Conservation (phyloP, 192 early-diverging fungal species). For the Funneliformis geosporum region DNA sequence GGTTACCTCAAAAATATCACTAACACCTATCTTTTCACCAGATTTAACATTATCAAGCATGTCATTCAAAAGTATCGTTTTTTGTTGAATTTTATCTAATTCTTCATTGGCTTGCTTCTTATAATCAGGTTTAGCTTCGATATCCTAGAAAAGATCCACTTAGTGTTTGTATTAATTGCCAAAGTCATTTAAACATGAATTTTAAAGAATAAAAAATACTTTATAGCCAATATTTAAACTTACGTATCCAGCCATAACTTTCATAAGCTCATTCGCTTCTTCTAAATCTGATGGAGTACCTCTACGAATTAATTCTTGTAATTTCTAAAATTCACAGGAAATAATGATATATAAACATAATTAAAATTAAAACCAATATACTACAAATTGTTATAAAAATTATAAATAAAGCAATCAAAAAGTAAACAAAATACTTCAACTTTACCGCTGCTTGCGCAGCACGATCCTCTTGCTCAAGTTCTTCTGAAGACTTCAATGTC, state of each 20-base stretch:
- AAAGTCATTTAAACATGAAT: too few relatives aligned
- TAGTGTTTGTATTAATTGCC: background rate
- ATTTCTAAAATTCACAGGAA: conserved; percentile 57
- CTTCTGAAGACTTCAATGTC: conserved; percentile 86
- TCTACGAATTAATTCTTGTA: conserved; percentile 95
- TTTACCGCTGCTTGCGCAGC: conserved; percentile 78
- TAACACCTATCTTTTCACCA: conserved; percentile 49
- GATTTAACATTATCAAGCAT: conserved; percentile 73
- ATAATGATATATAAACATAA: background rate
- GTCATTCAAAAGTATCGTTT: conserved; percentile 74
- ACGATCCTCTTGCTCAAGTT: conserved; percentile 94
- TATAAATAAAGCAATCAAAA: background rate
- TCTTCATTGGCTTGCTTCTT: conserved; percentile 80
- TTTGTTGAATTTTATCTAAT: conserved; percentile 78
- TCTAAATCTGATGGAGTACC: conserved; percentile 90
- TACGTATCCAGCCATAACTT: conserved; percentile 96
- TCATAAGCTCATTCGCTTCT: conserved; percentile 97
- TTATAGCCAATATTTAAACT: conserved; percentile 43
- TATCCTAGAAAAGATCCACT: conserved; percentile 42
- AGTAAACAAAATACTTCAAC: conserved; percentile 25
- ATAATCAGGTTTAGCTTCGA: conserved; percentile 77
- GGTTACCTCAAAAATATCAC: conserved; percentile 52
- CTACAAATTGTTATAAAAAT: background rate
- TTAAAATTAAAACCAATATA: background rate
- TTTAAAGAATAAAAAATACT: too few relatives aligned